Percentiles rank a stretch among this genome's conserved stretches.
Evolutionary conservation across 495 filamentous ascomycete genomes (phyloP).

Genomic region (Xylaria grammica): DNA sequence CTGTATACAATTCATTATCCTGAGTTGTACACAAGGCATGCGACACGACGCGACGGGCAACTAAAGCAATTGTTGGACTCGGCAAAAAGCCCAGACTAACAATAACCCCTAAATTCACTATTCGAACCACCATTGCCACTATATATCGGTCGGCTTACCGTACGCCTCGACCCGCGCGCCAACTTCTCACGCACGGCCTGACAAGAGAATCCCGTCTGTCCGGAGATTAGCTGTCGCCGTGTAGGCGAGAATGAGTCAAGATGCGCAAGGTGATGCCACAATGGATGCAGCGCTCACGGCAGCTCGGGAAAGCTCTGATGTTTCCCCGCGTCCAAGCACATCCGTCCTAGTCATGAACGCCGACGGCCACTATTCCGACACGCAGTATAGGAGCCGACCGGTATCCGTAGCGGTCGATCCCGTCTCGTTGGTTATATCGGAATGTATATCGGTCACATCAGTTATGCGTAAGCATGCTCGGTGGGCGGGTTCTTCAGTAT

Average conservation of each 20-base stretch:
- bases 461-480: conserved; percentile 97
- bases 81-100: background rate
- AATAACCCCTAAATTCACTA: background rate
- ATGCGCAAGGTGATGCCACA: conserved; percentile 43
- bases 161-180: background rate
- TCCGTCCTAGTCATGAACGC: conserved; percentile 19
- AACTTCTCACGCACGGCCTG: background rate
- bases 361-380: conserved; percentile 32
- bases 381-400: conserved; percentile 56
- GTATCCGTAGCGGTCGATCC: conserved; percentile 88
- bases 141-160: background rate
- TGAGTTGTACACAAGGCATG: conserved; percentile 15
- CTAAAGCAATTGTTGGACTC: conserved; percentile 11
- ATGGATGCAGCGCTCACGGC: conserved; percentile 43
- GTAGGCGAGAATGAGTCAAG: conserved; percentile 50
- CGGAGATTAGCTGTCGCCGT: conserved; percentile 26
- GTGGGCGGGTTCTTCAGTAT: conserved; percentile 95
- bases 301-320: conserved; percentile 24
- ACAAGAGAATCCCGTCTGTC: conserved; percentile 7
- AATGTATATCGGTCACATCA: conserved; percentile 98
- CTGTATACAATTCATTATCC: conserved; percentile 7
- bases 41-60: conserved; percentile 7
- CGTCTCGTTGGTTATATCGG: conserved; percentile 93
- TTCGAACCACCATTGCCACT: background rate
- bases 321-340: conserved; percentile 25